These are phyloP conservation scores for Ricinus communis DNA, from an alignment of 345 rosid genomes.

Conservation along the genomic window DNA sequence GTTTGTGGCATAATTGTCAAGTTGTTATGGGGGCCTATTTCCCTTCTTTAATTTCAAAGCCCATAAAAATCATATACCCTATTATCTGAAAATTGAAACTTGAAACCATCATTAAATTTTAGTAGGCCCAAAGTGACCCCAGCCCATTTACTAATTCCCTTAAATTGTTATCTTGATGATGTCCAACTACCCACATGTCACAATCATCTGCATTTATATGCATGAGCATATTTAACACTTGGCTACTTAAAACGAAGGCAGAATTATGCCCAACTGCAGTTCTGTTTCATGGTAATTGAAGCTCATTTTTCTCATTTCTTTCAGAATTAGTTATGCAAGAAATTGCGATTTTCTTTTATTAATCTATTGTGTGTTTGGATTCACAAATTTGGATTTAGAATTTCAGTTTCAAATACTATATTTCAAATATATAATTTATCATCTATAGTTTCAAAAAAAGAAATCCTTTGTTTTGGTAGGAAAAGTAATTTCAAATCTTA, in stretches of 20 bases:
- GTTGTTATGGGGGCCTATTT: background rate
- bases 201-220: background rate
- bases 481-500: no score
- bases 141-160: slow-evolving; percentile 27
- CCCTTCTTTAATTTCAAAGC: no score
- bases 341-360: no score
- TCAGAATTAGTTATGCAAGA: no score
- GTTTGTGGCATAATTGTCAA: background rate
- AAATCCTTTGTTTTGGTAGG: no score
- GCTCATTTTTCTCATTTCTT: background rate
- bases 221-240: background rate
- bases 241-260: no score
- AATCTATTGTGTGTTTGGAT: no score
- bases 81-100: no score
- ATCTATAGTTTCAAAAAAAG: no score
- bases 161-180: background rate
- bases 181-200: slow-evolving; percentile 13
- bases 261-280: background rate
- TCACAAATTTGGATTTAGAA: no score
- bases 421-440: no score
- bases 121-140: slow-evolving; percentile 26
- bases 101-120: slow-evolving; percentile 5
- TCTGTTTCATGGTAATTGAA: background rate
- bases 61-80: background rate
- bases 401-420: no score